These are phyloP conservation scores for Cryptosporidium viatorum DNA, from an alignment of 169 alveolate species.

Conservation along the genomic window DNA sequence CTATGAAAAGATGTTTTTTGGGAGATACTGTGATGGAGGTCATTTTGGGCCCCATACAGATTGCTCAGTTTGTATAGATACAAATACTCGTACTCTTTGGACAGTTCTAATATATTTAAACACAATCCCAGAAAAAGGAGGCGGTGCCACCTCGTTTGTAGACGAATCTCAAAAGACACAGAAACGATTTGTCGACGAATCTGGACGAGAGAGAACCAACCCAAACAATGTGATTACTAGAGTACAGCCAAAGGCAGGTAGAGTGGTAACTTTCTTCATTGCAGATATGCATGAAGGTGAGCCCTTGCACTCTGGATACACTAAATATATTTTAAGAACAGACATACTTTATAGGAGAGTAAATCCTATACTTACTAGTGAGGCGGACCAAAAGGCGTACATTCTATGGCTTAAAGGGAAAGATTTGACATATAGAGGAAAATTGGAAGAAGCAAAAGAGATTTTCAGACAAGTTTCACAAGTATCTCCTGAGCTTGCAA, in stretches of 20 bases:
- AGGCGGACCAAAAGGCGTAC: slow-evolving; percentile 43
- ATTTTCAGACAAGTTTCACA: slow-evolving; percentile 24
- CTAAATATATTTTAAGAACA: slow-evolving; percentile 79
- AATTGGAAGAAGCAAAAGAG: slow-evolving; percentile 18
- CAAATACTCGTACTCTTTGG: slow-evolving; percentile 80
- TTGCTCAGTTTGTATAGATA: slow-evolving; percentile 78
- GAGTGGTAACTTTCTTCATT: slow-evolving; percentile 27
- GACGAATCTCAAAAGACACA: slow-evolving; percentile 24
- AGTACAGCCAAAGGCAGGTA: slow-evolving; percentile 71
- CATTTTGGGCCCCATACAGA: slow-evolving; percentile 84
- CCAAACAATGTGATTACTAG: slow-evolving; percentile 25
- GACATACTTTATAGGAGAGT: slow-evolving; percentile 78
- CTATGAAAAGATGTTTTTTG: slow-evolving; percentile 63
- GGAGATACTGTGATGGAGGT: slow-evolving; percentile 80
- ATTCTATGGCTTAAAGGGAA: slow-evolving; percentile 51
- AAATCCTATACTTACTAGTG: slow-evolving; percentile 51
- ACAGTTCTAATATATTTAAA: slow-evolving; percentile 78
- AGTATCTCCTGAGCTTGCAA: slow-evolving; percentile 73
- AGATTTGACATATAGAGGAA: slow-evolving; percentile 32
- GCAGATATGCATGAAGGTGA: slow-evolving; percentile 82
- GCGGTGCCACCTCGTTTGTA: slow-evolving; percentile 57
- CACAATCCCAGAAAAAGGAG: slow-evolving; percentile 55
- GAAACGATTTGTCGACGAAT: slow-evolving; percentile 27
- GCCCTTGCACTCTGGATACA: slow-evolving; percentile 68
- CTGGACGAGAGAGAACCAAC: slow-evolving; percentile 46